These are phyloP conservation scores for Erodium maritimum DNA, from an alignment of 345 rosid genomes.

Conservation along the genomic window DNA sequence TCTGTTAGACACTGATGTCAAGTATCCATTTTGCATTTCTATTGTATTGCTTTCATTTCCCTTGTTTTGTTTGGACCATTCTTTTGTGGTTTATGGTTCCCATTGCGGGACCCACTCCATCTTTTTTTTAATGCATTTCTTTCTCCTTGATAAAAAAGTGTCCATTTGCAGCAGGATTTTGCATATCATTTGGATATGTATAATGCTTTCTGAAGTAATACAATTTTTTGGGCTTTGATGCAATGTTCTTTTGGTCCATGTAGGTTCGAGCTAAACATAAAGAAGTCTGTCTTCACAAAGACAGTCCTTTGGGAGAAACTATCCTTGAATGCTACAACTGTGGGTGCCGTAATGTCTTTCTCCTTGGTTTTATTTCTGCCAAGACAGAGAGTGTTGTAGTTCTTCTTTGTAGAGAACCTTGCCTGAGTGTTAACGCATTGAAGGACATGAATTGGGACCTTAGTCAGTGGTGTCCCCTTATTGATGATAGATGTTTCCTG, in stretches of 20 bases:
- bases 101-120: too few species aligned
- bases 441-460: slow-evolving; percentile 99
- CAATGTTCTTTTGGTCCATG: background rate
- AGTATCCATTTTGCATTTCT: too few species aligned
- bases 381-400: slow-evolving; percentile 99
- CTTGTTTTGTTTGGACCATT: too few species aligned
- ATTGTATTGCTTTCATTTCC: too few species aligned
- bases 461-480: slow-evolving; percentile 98
- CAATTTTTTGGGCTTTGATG: background rate
- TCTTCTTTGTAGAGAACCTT: slow-evolving; percentile 97
- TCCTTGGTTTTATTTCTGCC: slow-evolving; percentile 96
- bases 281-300: slow-evolving; percentile 99
- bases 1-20: background rate
- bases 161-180: background rate
- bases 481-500: slow-evolving; percentile 96
- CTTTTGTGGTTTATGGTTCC: too few species aligned
- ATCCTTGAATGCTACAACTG: slow-evolving; percentile 99
- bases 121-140: too few species aligned
- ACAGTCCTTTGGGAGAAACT: slow-evolving; percentile 98
- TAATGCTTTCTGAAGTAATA: background rate
- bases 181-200: background rate
- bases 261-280: slow-evolving; percentile 98
- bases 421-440: slow-evolving; percentile 92
- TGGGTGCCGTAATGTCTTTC: slow-evolving; percentile 97
- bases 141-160: too few species aligned